These are phyloP conservation scores for Davidsoniella virescens DNA, from an alignment of 2,329 filamentous ascomycete genomes.

Conservation along the genomic window DNA sequence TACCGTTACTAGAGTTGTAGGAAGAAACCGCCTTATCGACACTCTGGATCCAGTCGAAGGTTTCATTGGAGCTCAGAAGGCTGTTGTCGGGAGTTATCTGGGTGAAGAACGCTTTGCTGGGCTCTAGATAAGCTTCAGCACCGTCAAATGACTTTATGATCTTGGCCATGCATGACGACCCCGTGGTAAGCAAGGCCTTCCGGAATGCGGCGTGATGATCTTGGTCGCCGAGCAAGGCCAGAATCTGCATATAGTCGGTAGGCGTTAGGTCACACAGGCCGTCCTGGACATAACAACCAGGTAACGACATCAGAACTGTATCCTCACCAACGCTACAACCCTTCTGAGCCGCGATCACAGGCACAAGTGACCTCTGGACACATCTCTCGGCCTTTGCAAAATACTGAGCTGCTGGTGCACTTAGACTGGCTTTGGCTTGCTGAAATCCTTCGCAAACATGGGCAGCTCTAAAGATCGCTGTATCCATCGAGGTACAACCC, in stretches of 20 bases:
- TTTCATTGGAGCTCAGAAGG: not conserved
- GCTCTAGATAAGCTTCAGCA: not conserved
- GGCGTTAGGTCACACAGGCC: constrained; percentile 5
- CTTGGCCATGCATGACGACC: not conserved
- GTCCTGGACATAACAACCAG: constrained; percentile 4
- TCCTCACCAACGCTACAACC: constrained; percentile 1
- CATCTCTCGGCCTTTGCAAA: constrained; percentile 7
- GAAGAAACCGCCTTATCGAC: not conserved
- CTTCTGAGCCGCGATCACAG: constrained; percentile 1
- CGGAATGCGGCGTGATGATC: constrained; percentile 8
- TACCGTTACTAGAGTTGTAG: not conserved
- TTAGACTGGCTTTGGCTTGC: constrained; percentile 4
- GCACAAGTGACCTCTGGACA: constrained; percentile 1
- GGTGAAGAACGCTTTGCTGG: constrained; percentile 1
- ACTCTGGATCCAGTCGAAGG: not conserved
- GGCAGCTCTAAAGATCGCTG: constrained; percentile 1
- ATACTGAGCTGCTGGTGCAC: not conserved
- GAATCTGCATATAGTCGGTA: constrained; percentile 7
- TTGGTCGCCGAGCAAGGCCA: constrained; percentile 5
- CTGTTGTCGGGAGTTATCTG: not conserved
- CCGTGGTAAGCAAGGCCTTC: not conserved
- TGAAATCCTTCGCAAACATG: constrained; percentile 6
- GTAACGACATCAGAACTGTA: constrained; percentile 1
- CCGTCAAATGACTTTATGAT: constrained; percentile 1
- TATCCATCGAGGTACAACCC: not conserved